Evolutionary conservation across 345 rosid genomes (phyloP).

Genomic region (Lumnitzera racemosa): DNA sequence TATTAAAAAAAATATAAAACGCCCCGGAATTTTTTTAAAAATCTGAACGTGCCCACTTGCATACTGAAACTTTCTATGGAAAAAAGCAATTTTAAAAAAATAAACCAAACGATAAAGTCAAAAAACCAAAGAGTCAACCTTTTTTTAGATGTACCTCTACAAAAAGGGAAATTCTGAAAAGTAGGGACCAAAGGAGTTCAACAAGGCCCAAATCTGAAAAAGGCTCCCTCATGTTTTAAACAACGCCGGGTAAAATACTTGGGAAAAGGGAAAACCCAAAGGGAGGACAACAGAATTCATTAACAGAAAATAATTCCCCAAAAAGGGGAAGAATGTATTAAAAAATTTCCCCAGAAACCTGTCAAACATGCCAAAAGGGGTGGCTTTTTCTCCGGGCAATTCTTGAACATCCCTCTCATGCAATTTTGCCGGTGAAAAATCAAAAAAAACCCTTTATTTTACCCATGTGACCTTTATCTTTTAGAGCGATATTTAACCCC

Average conservation of each 20-base stretch:
- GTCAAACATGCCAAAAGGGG: constrained; percentile 99
- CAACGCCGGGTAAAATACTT: constrained; percentile 96
- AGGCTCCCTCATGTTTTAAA: constrained; percentile 99
- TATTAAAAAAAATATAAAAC: no score
- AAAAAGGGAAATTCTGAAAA: constrained; percentile 96
- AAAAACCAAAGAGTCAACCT: not conserved
- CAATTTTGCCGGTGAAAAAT: constrained; percentile 96
- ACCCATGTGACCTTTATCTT: constrained; percentile 99
- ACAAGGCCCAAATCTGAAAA: constrained; percentile 94
- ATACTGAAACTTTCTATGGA: no score
- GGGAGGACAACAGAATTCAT: constrained; percentile 4
- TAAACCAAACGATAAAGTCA: no score
- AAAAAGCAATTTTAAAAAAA: not conserved
- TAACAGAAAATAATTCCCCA: not conserved
- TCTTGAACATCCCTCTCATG: constrained; percentile 99
- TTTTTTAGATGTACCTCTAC: constrained; percentile 48
- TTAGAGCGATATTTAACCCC: constrained; percentile 2
- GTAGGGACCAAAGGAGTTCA: constrained; percentile 96
- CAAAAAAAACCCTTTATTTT: constrained; percentile 94
- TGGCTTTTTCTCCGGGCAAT: constrained; percentile 91
- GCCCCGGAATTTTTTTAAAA: no score
- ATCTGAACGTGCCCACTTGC: no score
- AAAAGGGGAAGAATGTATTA: not conserved
- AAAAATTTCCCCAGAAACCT: constrained; percentile 46
- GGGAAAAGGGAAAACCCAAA: not conserved